Evolutionary conservation across 345 rosid species (phyloP), one percentile per base, ranked within the genome.

Genomic region (Eutrema heterophyllum): DNA sequence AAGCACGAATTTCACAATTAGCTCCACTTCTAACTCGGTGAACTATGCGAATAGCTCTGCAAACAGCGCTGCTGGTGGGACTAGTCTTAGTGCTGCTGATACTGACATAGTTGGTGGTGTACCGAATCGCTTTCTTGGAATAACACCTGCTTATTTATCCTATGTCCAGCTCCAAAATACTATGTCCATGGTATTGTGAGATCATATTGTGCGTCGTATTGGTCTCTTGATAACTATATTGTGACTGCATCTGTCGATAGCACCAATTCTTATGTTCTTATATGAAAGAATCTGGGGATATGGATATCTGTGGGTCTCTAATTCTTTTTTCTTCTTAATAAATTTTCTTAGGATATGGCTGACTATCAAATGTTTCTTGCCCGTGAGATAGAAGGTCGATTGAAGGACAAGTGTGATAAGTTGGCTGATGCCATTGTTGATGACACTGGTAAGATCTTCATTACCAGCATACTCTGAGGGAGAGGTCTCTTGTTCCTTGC

Each of bases 121-220:
- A 61, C 89, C 97, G 6, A 88, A 92, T 83, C 91, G 97, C 29
- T 95, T 88, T 80, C 91, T 95, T 62, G 97, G 99, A 64, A 84
- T 92, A 61, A 90, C 97, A 44, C 94, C 97, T 61, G 80, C 88
- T 55, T 92, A 92, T 82, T 78, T 95, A 57, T 88, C 96, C 84
- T 87, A 87, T 84, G 90, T 86, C 62, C 97, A 95, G 83, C 93
- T 86, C 68, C 99, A 87, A 62, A 84, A 84, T 58, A 52, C 91
- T 46, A 77, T 77, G 36, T 67, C 83, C 63, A 80, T 88, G 96
- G 99, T 95, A 83, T 14, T 54, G 54, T 69, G 66, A 46, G 70
- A 67, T 60, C 78, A 43, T 52, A 46, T 11, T 49, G 36, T 64
- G 38, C 36, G 21, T 54, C 1, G 21, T 52, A 38, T 26, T 61